These are phyloP conservation scores for Nadsonia fulvescens DNA, from an alignment of 805 yeast species.

Conservation along the genomic window DNA sequence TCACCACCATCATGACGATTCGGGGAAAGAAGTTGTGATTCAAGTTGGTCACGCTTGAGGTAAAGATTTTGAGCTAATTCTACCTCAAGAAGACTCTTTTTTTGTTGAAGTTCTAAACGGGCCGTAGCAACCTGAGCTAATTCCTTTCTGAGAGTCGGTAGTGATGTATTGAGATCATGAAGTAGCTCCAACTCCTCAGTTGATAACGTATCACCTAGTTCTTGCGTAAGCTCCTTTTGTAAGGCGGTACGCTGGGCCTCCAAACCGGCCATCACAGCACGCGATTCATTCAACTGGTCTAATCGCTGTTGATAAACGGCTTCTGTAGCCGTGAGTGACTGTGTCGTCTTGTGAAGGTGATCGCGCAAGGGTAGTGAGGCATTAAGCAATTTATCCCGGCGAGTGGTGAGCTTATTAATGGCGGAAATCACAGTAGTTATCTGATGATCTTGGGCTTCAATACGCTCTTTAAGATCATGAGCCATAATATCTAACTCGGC, in stretches of 20 bases:
- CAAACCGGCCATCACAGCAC: constrained; percentile 13
- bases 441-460: constrained; percentile 30
- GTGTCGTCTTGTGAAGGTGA: constrained; percentile 1
- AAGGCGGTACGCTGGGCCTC: constrained; percentile 27
- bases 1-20: constrained; percentile 1
- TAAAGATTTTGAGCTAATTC: constrained; percentile 40
- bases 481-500: constrained; percentile 25
- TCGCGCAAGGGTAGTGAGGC: too few species aligned
- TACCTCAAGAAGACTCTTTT: constrained; percentile 29
- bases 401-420: constrained; percentile 16
- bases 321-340: constrained; percentile 1
- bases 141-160: constrained; percentile 23
- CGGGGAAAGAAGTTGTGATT: too few species aligned
- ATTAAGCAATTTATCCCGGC: too few species aligned
- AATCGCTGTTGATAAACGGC: constrained; percentile 1
- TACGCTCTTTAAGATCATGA: constrained; percentile 20
- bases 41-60: constrained; percentile 32
- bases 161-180: constrained; percentile 17
- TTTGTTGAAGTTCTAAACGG: constrained; percentile 29
- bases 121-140: constrained; percentile 24
- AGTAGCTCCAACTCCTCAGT: constrained; percentile 30
- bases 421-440: constrained; percentile 33
- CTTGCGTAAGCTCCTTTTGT: constrained; percentile 30
- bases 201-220: constrained; percentile 36
- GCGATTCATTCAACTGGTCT: constrained; percentile 1